Conservation (phyloP, 345 rosid species). For the Rhizophora mangle region DNA sequence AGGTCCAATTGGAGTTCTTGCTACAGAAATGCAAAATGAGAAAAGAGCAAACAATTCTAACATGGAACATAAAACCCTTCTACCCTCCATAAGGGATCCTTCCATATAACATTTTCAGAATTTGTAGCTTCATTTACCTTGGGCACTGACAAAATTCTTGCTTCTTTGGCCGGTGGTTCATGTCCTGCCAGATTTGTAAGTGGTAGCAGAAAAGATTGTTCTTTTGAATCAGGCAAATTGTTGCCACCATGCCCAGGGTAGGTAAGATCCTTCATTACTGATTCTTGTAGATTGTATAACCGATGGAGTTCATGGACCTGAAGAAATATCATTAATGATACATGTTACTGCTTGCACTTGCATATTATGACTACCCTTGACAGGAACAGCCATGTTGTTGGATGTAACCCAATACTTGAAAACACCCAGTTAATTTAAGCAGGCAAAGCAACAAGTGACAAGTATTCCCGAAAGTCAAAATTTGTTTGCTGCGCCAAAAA, state of each 20-base stretch:
- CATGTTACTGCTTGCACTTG: background rate
- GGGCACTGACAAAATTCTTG: conserved; percentile 13
- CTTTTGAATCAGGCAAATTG: conserved; percentile 22
- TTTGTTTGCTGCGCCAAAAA: background rate
- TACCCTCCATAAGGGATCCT: background rate
- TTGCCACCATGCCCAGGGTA: conserved; percentile 14
- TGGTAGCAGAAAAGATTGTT: conserved; percentile 17
- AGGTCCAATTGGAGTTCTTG: background rate
- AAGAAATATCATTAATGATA: conserved; percentile 8
- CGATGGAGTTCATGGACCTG: conserved; percentile 53
- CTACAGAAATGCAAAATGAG: background rate
- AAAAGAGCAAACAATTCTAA: background rate
- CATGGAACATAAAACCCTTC: background rate
- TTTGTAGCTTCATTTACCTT: conserved; percentile 25
- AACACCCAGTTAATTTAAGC: conserved; percentile 4
- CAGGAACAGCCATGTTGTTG: background rate
- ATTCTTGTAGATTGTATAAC: conserved; percentile 34
- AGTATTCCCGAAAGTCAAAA: background rate
- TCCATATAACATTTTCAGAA: background rate
- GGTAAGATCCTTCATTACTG: conserved; percentile 33
- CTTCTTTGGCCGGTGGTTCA: conserved; percentile 14
- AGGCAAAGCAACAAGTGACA: background rate
- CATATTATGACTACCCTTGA: background rate
- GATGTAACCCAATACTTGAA: background rate
- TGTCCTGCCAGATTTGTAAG: conserved; percentile 7